phyloP scores from a whole-genome alignment of 345 rosid genomes.

The Arabis alpina region DNA sequence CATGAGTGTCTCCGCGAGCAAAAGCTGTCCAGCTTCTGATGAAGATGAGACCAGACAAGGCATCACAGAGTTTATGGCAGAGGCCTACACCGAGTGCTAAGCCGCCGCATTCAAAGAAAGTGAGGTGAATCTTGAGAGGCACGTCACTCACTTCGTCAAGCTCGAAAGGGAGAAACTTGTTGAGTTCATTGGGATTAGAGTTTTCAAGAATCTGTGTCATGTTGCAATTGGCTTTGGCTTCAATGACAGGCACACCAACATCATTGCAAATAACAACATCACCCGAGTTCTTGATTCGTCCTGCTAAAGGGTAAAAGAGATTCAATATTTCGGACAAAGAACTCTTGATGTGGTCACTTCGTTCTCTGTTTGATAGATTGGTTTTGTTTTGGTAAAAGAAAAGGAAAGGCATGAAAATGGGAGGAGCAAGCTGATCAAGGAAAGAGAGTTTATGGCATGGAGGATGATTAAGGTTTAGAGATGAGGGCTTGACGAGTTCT shows the following conservation, averaged over 20 bases:
- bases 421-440: constrained; percentile 47
- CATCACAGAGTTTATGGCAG: constrained; percentile 31
- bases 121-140: constrained; percentile 33
- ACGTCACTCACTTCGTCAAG: constrained; percentile 32
- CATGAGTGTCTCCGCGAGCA: constrained; percentile 14
- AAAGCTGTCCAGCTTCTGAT: constrained; percentile 27
- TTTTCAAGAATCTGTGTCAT: constrained; percentile 28
- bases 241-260: constrained; percentile 29
- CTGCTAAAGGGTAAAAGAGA: constrained; percentile 35
- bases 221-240: constrained; percentile 19
- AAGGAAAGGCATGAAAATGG: constrained; percentile 28
- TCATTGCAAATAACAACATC: constrained; percentile 30
- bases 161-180: constrained; percentile 34
- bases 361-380: background rate
- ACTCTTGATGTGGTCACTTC: constrained; percentile 27
- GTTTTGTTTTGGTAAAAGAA: constrained; percentile 31
- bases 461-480: constrained; percentile 36
- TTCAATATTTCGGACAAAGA: constrained; percentile 35
- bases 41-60: constrained; percentile 7
- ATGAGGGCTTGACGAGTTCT: constrained; percentile 45
- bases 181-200: constrained; percentile 29
- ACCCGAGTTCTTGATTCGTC: constrained; percentile 21
- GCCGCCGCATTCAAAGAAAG: constrained; percentile 27
- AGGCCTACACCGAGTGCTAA: constrained; percentile 30
- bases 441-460: constrained; percentile 38